Base-by-base conservation (phyloP, 495 filamentous ascomycete species). In the Penicilliopsis zonata region DNA sequence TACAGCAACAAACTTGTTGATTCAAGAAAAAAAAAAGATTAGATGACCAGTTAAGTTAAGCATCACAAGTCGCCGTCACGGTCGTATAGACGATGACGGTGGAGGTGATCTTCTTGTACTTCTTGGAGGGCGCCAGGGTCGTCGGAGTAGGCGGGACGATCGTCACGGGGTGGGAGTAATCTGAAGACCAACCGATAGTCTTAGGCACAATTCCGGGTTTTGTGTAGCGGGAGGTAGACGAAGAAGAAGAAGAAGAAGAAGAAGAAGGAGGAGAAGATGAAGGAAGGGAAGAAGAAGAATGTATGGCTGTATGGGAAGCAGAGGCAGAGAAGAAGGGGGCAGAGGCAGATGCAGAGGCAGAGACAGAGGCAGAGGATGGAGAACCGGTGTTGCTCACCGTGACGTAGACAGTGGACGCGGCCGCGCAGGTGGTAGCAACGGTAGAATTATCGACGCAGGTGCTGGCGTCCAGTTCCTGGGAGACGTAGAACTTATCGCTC, bases 401-500 rank as follows among this genome's bases (percentile, higher is more conserved):
- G 44, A 48, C 38, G 38, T 41, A 45, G 30, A 49, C 41, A 28
- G 45, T 49, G 18, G 38, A 30, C 10, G 39, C 28, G 17, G 41
- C 29, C 8, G 32, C 39, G 5, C 28, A n/a, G 36, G 34, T 38
- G 23, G 43, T 39, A 20, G 35, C 27, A 9, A 28, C 5, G 20
- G 31, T 10, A 18, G 10, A n/a, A 8, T 19, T 9, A 13, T 38
- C 35, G 4, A 25, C 28, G 26, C 35, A 43, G 21, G 33, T 26
- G 40, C 38, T 47, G 38, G 30, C 20, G 31, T 43, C 15, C 3
- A 28, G 5, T 1, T 28, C 10, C 3, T 46, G 42, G 19, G 38
- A 15, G 33, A 64, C 37, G 33, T 36, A 58, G 41, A 67, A 64
- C 38, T 52, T 56, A 15, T 51, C 43, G 10, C 59, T 53, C 46